A percentile compares a stretch with the other conserved stretches of the same genome.
These are phyloP conservation scores for Trichothecium sympodiale DNA, from an alignment of 2,329 filamentous ascomycete species.

Conservation along the genomic window DNA sequence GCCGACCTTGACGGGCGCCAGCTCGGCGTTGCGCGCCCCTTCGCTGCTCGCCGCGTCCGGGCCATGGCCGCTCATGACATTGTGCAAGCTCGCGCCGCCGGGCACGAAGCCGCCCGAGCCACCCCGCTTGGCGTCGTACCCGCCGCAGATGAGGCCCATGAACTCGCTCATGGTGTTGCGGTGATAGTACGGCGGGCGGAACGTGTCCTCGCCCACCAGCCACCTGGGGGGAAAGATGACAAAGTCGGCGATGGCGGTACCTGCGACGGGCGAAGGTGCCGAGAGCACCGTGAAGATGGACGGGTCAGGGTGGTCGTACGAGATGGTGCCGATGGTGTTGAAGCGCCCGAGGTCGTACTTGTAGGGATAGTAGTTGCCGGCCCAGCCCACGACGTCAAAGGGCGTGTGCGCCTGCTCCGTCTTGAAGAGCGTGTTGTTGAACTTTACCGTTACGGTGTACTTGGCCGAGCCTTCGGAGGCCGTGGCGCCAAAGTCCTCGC, in stretches of 20 bases:
- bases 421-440: slow-evolving; percentile 53
- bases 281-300: slow-evolving; percentile 67
- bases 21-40: slow-evolving; percentile 41
- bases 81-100: slow-evolving; percentile 51
- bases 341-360: slow-evolving; percentile 76
- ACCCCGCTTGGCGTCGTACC: slow-evolving; percentile 50
- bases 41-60: slow-evolving; percentile 47
- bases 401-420: slow-evolving; percentile 59
- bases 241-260: slow-evolving; percentile 60
- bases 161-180: slow-evolving; percentile 59
- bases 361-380: slow-evolving; percentile 70
- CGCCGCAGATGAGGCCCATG: slow-evolving; percentile 47
- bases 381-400: slow-evolving; percentile 74
- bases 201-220: slow-evolving; percentile 60
- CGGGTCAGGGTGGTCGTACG: slow-evolving; percentile 69
- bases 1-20: slow-evolving; percentile 47
- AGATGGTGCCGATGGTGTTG: slow-evolving; percentile 61
- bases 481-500: slow-evolving; percentile 32
- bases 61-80: slow-evolving; percentile 58
- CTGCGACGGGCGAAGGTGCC: slow-evolving; percentile 45
- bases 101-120: slow-evolving; percentile 41
- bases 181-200: slow-evolving; percentile 64
- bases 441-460: slow-evolving; percentile 47
- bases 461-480: slow-evolving; percentile 11
- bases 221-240: slow-evolving; percentile 64